These are phyloP conservation scores for Musa acuminata DNA, from an alignment of 176 grass and related monocot genomes.

Conservation along the genomic window DNA sequence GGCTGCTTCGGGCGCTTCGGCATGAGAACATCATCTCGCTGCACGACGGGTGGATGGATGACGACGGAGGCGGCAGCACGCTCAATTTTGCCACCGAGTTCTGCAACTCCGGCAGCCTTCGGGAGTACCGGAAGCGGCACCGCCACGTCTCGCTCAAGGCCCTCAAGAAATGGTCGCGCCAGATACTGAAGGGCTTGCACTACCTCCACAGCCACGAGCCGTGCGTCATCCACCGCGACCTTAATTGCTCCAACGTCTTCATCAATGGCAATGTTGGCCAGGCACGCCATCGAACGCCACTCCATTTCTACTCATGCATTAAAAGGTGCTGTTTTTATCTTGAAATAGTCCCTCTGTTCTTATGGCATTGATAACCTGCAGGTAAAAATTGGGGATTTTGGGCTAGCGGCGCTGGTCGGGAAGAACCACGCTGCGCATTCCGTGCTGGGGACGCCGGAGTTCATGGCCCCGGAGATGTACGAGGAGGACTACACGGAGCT, in stretches of 20 bases:
- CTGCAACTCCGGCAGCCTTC: slow-evolving; percentile 77
- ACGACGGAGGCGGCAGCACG: slow-evolving; percentile 38
- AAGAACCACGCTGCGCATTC: slow-evolving; percentile 72
- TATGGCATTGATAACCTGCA: background rate
- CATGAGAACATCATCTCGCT: slow-evolving; percentile 83
- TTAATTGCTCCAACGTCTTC: slow-evolving; percentile 98
- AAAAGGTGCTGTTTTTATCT: background rate
- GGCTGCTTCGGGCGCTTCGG: slow-evolving; percentile 59
- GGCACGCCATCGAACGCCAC: slow-evolving; percentile 23
- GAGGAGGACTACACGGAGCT: slow-evolving; percentile 87
- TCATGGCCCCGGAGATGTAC: slow-evolving; percentile 97
- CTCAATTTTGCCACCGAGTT: slow-evolving; percentile 98
- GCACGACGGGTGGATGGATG: slow-evolving; percentile 70
- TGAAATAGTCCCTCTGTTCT: too few species aligned
- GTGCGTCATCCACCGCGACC: slow-evolving; percentile 95
- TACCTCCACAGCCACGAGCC: slow-evolving; percentile 80
- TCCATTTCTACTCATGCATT: background rate
- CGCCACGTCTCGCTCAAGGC: slow-evolving; percentile 84
- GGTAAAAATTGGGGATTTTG: slow-evolving; percentile 91
- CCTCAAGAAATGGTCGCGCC: slow-evolving; percentile 84
- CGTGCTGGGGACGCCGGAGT: slow-evolving; percentile 86
- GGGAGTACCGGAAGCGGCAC: slow-evolving; percentile 67
- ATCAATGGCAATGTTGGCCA: slow-evolving; percentile 93
- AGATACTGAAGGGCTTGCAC: slow-evolving; percentile 75
- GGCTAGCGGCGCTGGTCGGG: slow-evolving; percentile 69